Conservation (phyloP, 331 rosid species). For the Spiraea crenata region DNA sequence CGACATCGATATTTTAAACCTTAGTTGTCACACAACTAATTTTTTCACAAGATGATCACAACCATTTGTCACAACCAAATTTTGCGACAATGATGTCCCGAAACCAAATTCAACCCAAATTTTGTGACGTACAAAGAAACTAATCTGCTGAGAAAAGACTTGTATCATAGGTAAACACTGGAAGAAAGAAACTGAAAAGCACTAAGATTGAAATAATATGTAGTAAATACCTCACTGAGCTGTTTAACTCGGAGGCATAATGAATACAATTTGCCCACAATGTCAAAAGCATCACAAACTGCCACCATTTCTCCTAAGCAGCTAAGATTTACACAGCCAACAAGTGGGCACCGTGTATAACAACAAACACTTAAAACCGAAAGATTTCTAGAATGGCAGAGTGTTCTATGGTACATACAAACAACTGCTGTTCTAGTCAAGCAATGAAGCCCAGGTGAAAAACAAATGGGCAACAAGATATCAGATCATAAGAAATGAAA, state of each 20-base stretch:
- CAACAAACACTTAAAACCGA: conserved; percentile 35
- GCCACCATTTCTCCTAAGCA: conserved; percentile 22
- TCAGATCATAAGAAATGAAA: conserved; percentile 28
- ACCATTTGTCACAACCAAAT: too few species aligned
- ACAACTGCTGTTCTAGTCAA: conserved; percentile 38
- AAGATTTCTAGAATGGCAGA: conserved; percentile 34
- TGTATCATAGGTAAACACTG: too few species aligned
- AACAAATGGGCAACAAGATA: conserved; percentile 55
- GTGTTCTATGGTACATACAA: conserved; percentile 50
- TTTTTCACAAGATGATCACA: too few species aligned
- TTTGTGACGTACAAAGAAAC: too few species aligned
- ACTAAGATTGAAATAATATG: conserved; percentile 34
- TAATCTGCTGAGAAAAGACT: too few species aligned
- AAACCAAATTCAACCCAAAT: too few species aligned
- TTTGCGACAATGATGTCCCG: too few species aligned
- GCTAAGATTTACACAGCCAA: conserved; percentile 44
- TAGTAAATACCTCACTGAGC: conserved; percentile 61
- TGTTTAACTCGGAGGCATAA: conserved; percentile 57
- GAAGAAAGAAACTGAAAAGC: conserved; percentile 15
- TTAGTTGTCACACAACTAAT: too few species aligned
- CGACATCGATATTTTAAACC: too few species aligned
- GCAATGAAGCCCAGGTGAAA: conserved; percentile 57
- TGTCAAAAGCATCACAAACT: conserved; percentile 30
- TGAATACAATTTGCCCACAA: conserved; percentile 53
- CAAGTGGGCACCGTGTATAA: conserved; percentile 32